phyloP scores from a whole-genome alignment of 768 basidiomycete genomes.

The Leccinum olivaceopallidum region DNA sequence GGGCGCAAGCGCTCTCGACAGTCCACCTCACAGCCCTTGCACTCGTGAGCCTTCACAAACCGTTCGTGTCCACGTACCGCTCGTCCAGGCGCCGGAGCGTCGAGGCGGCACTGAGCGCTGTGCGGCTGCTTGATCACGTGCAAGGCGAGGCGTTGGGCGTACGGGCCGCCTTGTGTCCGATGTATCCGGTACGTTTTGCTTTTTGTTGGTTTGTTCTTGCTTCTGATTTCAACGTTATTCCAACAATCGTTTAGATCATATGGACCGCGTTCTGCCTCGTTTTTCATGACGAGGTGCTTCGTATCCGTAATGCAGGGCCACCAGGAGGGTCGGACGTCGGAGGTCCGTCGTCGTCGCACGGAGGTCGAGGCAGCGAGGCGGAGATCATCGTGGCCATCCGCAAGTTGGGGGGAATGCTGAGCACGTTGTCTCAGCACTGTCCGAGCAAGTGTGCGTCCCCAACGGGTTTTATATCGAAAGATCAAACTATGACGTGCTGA shows the following conservation, averaged over 20 bases:
- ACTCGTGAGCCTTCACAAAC: constrained; percentile 23
- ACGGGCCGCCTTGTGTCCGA: constrained; percentile 13
- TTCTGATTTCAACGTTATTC: neutral
- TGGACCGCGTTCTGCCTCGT: constrained; percentile 26
- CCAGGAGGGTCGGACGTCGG: neutral
- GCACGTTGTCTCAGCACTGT: constrained; percentile 7
- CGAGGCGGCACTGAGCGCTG: constrained; percentile 16
- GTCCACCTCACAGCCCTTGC: constrained; percentile 29
- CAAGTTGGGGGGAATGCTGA: constrained; percentile 17
- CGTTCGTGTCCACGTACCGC: constrained; percentile 15
- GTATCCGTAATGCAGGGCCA: constrained; percentile 15
- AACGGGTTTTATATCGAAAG: neutral
- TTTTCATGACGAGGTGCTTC: constrained; percentile 23
- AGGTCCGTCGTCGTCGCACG: neutral
- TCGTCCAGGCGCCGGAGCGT: constrained; percentile 19
- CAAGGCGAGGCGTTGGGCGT: constrained; percentile 2
- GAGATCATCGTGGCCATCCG: constrained; percentile 18
- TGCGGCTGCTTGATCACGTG: constrained; percentile 17
- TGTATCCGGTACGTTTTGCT: constrained; percentile 17
- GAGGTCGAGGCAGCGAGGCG: constrained; percentile 7
- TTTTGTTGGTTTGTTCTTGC: neutral
- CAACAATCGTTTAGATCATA: constrained; percentile 15
- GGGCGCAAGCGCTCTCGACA: constrained; percentile 12
- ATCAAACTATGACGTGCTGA: neutral
- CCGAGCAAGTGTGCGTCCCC: constrained; percentile 23